Base-by-base conservation (phyloP, 768 basidiomycete genomes). In the Phanerochaete sordida region DNA sequence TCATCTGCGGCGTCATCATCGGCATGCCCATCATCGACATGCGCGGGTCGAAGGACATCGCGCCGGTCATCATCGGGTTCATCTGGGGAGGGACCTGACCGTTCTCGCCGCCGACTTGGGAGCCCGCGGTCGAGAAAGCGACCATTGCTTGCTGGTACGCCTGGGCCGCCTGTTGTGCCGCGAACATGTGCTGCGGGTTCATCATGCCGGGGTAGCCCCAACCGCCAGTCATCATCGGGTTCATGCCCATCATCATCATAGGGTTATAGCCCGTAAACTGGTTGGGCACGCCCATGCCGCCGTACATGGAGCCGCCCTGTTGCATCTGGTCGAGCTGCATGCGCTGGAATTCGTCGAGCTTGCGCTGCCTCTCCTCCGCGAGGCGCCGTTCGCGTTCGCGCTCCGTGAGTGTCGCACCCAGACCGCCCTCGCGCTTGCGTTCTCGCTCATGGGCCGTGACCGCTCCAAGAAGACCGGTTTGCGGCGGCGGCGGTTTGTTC, bases 401-500 rank as follows among this genome's bases (percentile, higher is more conserved):
- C 75, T 98, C 95, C 0, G 97, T 98, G 66, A 99, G 75, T 1
- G 94, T 84, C 26, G 95, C 95, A 53, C 96, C 97, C 19, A 98
- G 85, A 37, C 96, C 96, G 54, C 97, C 95, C 60, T 96, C 95
- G 28, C 94, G 87, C 69, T 96, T 93, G 61, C 93, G 81, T 58
- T 98, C 96, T 55, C 93, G 84, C 73, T 99, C 94, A 71, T 97
- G 94, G 9, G 90, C 92, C 45, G 94, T 94, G 67, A 98, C 94
- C 1, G 96, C 96, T 19, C 97, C 97, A 51, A 99, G 85, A 45
- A 98, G 81, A 45, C 91, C 93, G 74, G 96, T 94, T 8, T 97
- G 95, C 2, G 93, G 92, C 1, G 93, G 93, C 0, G 93, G 94
- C 0, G 95, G 94, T 70, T 96, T 96, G 69, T 87, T 85, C 3